A percentile compares a stretch with the other conserved stretches of the same genome.
Evolutionary conservation across 352 stramenopile genomes (phyloP).

Genomic region (Pythium periplocum): DNA sequence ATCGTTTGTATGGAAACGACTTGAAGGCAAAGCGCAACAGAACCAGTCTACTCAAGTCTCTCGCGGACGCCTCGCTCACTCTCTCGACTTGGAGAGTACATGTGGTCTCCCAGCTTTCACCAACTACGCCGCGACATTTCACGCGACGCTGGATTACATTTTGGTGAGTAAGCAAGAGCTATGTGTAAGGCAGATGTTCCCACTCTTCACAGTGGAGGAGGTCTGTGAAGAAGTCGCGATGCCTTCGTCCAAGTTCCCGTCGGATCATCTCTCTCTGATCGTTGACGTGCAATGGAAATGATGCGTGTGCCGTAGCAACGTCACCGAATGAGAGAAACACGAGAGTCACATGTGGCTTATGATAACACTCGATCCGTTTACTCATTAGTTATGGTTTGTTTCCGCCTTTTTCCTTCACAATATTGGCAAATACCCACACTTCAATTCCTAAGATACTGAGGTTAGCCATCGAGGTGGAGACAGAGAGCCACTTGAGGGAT

Average conservation of each 20-base stretch:
- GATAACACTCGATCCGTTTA: too few relatives aligned
- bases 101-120: conserved; percentile 68
- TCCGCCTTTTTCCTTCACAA: too few relatives aligned
- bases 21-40: neutral
- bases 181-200: conserved; percentile 41
- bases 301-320: too few relatives aligned
- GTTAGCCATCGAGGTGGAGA: too few relatives aligned
- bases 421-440: too few relatives aligned
- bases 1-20: conserved; percentile 42
- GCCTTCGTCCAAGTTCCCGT: conserved; percentile 69
- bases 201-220: conserved; percentile 54
- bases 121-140: conserved; percentile 59
- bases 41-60: too few relatives aligned
- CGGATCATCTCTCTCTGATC: conserved; percentile 74
- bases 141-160: conserved; percentile 72
- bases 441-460: too few relatives aligned
- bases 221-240: conserved; percentile 56
- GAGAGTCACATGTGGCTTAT: neutral
- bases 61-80: conserved; percentile 29
- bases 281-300: conserved; percentile 49
- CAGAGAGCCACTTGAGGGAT: neutral
- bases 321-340: neutral
- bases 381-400: too few relatives aligned
- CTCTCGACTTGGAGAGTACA: conserved; percentile 40
- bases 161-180: conserved; percentile 35